Percentiles rank a stretch among this genome's conserved stretches.
Conservation (phyloP, 1,284 basidiomycete genomes). For the Ustilago loliicola region DNA sequence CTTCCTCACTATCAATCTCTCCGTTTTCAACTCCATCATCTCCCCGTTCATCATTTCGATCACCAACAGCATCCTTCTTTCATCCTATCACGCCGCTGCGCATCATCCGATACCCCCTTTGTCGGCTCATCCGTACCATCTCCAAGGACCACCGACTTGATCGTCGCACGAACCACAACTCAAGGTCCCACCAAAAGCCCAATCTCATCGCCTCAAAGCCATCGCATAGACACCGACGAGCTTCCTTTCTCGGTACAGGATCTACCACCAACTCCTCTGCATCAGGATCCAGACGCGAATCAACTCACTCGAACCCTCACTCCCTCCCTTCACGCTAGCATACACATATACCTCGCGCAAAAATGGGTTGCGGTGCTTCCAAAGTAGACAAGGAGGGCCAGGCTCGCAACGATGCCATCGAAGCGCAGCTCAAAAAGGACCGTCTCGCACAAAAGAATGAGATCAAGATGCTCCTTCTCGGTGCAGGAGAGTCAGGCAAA, state of each 20-base stretch:
- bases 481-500: conserved; percentile 71
- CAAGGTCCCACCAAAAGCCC: conserved; percentile 1
- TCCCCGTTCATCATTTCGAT: not conserved
- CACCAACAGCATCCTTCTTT: not conserved
- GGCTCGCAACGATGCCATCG: conserved; percentile 86
- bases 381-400: conserved; percentile 66
- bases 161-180: not conserved
- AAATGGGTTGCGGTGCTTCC: conserved; percentile 61
- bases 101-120: not conserved
- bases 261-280: not conserved
- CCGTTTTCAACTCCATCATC: not conserved
- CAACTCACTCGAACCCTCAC: not conserved
- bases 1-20: not conserved
- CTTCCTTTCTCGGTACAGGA: not conserved
- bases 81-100: not conserved
- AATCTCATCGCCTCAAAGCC: not conserved
- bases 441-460: conserved; percentile 92
- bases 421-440: conserved; percentile 93
- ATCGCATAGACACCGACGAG: not conserved
- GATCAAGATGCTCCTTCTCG: conserved; percentile 75
- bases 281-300: not conserved
- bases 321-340: not conserved
- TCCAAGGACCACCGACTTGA: not conserved
- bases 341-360: conserved; percentile 1
- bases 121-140: not conserved